phyloP scores from a whole-genome alignment of 2,329 filamentous ascomycete genomes.

The Sarocladium strictum region DNA sequence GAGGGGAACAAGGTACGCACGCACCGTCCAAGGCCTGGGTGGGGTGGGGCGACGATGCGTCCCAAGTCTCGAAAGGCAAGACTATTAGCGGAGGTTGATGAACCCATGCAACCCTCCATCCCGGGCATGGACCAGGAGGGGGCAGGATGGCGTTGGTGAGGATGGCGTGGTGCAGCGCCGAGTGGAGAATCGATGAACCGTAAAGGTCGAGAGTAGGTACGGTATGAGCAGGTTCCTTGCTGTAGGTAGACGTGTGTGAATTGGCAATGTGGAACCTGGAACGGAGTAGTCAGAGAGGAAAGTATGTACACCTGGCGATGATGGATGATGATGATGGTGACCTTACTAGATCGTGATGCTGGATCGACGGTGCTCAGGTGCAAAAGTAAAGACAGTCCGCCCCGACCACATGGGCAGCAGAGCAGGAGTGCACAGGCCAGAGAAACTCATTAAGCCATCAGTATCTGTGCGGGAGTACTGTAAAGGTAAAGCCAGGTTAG shows the following conservation, averaged over 20 bases:
- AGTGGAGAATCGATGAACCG: background rate
- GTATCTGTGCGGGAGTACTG: background rate
- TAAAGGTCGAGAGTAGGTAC: too few relatives aligned
- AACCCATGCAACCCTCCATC: constrained; percentile 6
- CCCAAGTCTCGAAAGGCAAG: background rate
- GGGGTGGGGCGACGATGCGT: background rate
- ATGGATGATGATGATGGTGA: background rate
- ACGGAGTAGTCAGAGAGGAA: too few relatives aligned
- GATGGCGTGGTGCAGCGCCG: background rate
- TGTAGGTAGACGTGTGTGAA: too few relatives aligned
- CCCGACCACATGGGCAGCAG: background rate
- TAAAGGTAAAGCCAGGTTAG: too few relatives aligned
- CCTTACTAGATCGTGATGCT: background rate
- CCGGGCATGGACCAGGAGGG: background rate
- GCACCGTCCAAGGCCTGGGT: background rate
- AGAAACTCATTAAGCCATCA: background rate
- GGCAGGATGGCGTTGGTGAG: background rate
- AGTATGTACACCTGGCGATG: too few relatives aligned
- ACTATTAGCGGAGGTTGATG: background rate
- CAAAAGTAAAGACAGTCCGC: background rate
- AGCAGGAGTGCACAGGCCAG: background rate
- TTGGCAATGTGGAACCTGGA: too few relatives aligned
- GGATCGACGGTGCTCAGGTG: background rate
- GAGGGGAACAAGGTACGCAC: background rate
- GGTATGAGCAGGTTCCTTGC: too few relatives aligned